Conservation (phyloP, 257 asterid species). For the Echium plantagineum region DNA sequence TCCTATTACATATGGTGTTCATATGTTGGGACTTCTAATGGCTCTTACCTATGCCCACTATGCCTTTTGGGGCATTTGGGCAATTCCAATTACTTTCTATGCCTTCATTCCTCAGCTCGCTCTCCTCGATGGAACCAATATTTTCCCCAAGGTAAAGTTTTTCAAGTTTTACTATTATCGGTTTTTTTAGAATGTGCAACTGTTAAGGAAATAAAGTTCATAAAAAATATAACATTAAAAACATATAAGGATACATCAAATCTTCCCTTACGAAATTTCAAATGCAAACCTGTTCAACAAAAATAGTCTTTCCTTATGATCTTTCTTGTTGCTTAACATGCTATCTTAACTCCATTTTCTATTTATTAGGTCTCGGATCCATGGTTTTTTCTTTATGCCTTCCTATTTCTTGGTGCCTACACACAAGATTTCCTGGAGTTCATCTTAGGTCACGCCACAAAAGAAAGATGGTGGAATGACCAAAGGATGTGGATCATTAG, state of each 20-base stretch:
- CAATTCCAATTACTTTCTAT: slow-evolving; percentile 42
- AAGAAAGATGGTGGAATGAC: slow-evolving; percentile 66
- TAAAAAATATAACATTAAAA: too few species aligned
- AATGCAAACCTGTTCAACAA: too few species aligned
- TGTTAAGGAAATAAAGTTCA: too few species aligned
- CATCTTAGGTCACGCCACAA: slow-evolving; percentile 34
- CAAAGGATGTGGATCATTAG: slow-evolving; percentile 75
- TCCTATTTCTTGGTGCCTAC: slow-evolving; percentile 51
- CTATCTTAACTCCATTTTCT: neutral
- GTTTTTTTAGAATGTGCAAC: too few species aligned
- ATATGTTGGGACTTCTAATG: slow-evolving; percentile 35
- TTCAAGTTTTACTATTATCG: too few species aligned
- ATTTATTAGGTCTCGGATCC: slow-evolving; percentile 38
- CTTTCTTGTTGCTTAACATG: too few species aligned
- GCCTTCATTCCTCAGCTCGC: slow-evolving; percentile 49
- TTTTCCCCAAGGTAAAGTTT: slow-evolving; percentile 47
- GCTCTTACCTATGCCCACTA: slow-evolving; percentile 40
- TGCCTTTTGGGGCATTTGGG: slow-evolving; percentile 62
- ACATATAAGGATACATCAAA: too few species aligned
- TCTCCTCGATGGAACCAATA: slow-evolving; percentile 31
- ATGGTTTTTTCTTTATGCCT: slow-evolving; percentile 39
- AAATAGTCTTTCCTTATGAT: too few species aligned
- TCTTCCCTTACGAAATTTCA: too few species aligned
- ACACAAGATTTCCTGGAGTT: slow-evolving; percentile 56
- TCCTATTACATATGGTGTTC: slow-evolving; percentile 42